phyloP scores from a whole-genome alignment of 2,329 filamentous ascomycete genomes.

The Pyrenochaeta sp. region DNA sequence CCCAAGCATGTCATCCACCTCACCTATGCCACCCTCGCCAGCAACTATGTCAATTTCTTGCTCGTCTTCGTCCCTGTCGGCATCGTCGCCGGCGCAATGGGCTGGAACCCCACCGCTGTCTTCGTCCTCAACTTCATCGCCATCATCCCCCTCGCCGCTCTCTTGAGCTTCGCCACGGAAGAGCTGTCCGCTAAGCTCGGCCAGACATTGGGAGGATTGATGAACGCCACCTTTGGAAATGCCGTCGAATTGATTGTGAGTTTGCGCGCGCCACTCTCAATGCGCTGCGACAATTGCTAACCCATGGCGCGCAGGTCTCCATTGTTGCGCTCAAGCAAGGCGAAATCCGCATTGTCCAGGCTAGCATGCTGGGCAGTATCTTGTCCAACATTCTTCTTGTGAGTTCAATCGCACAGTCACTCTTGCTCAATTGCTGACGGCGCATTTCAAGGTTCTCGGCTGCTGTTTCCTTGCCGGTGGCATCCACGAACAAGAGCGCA shows the following conservation, averaged over 20 bases:
- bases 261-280: neutral
- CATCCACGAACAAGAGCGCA: conserved; percentile 53
- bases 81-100: conserved; percentile 69
- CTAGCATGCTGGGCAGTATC: conserved; percentile 95
- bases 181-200: conserved; percentile 77
- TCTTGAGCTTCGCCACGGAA: conserved; percentile 80
- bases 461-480: conserved; percentile 64
- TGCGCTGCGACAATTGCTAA: conserved; percentile 10
- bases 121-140: conserved; percentile 84
- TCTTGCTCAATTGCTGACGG: conserved; percentile 55
- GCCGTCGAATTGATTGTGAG: conserved; percentile 79
- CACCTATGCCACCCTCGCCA: conserved; percentile 55
- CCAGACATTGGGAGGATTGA: conserved; percentile 75
- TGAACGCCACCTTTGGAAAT: conserved; percentile 82
- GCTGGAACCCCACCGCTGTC: conserved; percentile 72
- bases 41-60: conserved; percentile 72
- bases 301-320: conserved; percentile 69
- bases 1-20: conserved; percentile 45
- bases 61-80: conserved; percentile 79
- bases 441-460: conserved; percentile 58
- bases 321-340: conserved; percentile 86
- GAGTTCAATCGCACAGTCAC: conserved; percentile 32
- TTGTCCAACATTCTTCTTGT: conserved; percentile 90
- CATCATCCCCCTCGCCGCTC: conserved; percentile 77
- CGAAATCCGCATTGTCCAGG: conserved; percentile 96